Percentiles rank a stretch among this genome's conserved stretches.
Conservation (phyloP, 2,329 filamentous ascomycete species). For the Neonectria hederae region DNA sequence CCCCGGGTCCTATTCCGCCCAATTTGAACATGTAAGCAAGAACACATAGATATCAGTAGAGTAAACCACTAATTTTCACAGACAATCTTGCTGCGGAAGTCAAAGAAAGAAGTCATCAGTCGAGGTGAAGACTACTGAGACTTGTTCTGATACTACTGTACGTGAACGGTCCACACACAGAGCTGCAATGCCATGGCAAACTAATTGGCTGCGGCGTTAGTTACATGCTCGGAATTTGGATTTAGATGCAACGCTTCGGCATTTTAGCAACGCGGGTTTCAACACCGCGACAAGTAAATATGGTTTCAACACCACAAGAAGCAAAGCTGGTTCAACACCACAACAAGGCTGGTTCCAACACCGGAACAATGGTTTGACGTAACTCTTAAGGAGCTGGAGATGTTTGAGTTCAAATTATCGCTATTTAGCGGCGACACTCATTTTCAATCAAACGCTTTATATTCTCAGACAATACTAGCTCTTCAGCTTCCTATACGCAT, state of each 20-base stretch:
- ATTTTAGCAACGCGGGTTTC: background rate
- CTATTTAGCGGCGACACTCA: no score
- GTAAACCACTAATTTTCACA: conserved; percentile 29
- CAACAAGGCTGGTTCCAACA: no score
- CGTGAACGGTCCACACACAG: background rate
- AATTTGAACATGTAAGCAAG: conserved; percentile 66
- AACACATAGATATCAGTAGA: background rate
- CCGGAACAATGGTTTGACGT: no score
- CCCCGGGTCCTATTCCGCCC: conserved; percentile 69
- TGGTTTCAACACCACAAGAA: background rate
- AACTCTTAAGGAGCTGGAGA: no score
- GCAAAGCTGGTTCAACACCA: no score
- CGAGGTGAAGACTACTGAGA: conserved; percentile 62
- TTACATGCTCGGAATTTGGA: background rate
- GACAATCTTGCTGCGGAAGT: conserved; percentile 58
- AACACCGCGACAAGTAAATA: background rate
- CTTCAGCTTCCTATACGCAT: no score
- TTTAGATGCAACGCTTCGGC: background rate
- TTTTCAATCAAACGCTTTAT: no score
- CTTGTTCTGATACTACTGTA: background rate
- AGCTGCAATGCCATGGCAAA: background rate
- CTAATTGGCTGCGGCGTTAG: no score
- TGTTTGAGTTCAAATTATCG: no score
- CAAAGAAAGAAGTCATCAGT: conserved; percentile 61
- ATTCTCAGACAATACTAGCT: no score